These are phyloP conservation scores for Apodospora peruviana DNA, from an alignment of 495 filamentous ascomycete species.

Conservation along the genomic window DNA sequence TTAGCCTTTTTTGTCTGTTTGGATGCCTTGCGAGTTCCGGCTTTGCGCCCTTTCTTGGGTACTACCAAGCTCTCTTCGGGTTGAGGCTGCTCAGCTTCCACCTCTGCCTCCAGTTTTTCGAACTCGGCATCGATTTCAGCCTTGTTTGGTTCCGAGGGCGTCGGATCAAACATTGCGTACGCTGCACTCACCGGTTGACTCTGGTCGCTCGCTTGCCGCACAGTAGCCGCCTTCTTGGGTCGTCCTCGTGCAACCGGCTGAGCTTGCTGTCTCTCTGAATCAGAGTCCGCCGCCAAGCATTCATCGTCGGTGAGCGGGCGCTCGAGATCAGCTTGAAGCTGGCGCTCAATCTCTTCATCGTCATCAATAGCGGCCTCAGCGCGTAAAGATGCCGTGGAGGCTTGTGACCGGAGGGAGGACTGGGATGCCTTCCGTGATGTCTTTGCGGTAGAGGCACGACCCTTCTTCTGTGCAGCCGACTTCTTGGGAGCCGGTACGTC, in stretches of 20 bases:
- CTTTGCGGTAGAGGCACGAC: too few relatives aligned
- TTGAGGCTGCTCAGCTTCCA: constrained; percentile 15
- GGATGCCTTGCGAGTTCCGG: constrained; percentile 35
- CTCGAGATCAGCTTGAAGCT: constrained; percentile 62
- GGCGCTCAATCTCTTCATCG: constrained; percentile 66
- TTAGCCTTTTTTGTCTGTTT: constrained; percentile 44
- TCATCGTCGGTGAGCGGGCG: constrained; percentile 54
- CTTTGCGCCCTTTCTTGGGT: constrained; percentile 42
- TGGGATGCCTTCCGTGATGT: constrained; percentile 52
- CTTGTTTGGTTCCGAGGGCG: constrained; percentile 37
- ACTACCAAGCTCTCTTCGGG: constrained; percentile 22
- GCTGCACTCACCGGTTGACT: constrained; percentile 25
- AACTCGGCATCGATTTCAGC: constrained; percentile 39
- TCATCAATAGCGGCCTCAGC: constrained; percentile 37
- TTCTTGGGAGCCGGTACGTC: constrained; percentile 22
- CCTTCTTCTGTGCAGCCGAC: constrained; percentile 26
- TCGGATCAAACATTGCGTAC: constrained; percentile 41
- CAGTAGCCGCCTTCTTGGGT: constrained; percentile 23
- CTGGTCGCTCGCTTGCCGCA: constrained; percentile 33
- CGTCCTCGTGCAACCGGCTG: constrained; percentile 30
- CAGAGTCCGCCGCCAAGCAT: constrained; percentile 29
- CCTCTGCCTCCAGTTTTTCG: constrained; percentile 41
- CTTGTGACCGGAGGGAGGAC: constrained; percentile 36
- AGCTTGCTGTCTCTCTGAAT: constrained; percentile 25
- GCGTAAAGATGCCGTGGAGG: constrained; percentile 33